Percentiles rank a stretch among this genome's conserved stretches.
phyloP scores from a whole-genome alignment of 257 asterid species.

The Mentha longifolia region DNA sequence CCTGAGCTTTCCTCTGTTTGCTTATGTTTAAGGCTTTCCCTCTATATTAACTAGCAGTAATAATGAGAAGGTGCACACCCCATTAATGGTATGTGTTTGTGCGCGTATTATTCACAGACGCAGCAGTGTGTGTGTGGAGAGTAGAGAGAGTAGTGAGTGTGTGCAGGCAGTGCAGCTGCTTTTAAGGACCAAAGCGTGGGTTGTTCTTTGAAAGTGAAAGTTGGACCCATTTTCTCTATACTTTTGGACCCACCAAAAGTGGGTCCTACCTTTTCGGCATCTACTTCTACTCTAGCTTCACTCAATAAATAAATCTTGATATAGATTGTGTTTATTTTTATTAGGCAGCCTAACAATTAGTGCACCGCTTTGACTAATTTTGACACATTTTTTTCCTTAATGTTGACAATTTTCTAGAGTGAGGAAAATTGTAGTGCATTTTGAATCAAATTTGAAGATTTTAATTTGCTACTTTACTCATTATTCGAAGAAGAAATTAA shows the following conservation, averaged over 20 bases:
- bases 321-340: neutral
- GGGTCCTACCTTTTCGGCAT: constrained; percentile 34
- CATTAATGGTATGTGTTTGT: constrained; percentile 30
- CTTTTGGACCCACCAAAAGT: constrained; percentile 32
- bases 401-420: neutral
- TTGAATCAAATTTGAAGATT: neutral
- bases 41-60: constrained; percentile 2
- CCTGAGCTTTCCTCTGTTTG: constrained; percentile 22
- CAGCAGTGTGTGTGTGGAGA: neutral
- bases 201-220: constrained; percentile 39
- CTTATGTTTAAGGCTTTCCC: constrained; percentile 2
- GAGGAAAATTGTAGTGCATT: neutral
- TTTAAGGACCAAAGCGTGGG: constrained; percentile 45
- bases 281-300: neutral
- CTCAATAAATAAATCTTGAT: neutral
- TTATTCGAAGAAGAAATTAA: no score
- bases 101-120: constrained; percentile 16
- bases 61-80: constrained; percentile 33
- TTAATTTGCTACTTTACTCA: no score
- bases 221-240: constrained; percentile 41
- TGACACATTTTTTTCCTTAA: neutral
- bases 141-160: constrained; percentile 5
- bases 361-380: neutral
- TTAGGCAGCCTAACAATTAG: neutral
- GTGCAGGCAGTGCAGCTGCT: constrained; percentile 48